Evolutionary conservation across 176 grass and related monocot species (phyloP), one percentile per base, ranked within the genome.

Genomic region (Cenchrus fungigraminus): DNA sequence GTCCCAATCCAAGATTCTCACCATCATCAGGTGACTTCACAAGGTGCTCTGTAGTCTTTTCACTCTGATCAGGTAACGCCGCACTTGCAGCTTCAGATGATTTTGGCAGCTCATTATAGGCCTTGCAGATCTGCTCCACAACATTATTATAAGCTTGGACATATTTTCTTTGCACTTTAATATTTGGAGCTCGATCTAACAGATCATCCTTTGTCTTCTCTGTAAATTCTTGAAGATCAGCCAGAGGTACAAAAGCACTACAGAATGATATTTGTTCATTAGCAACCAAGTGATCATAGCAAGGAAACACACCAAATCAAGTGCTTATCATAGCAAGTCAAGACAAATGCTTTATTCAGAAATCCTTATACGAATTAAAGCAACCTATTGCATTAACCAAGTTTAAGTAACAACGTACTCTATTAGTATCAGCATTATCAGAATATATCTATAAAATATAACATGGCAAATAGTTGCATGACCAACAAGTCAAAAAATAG

Each of bases 51-150:
- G 52, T 45, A 44, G 32, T 66, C 53, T 90, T 77, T 68, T 88
- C 87, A 67, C 75, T 91, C 82, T 55, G 70, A 55, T 82, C 77
- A 87, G 80, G 74, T 56, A 81, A 78, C 62, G 34, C 50, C 66
- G 56, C 42, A 73, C 58, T 86, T 71, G 43, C 56, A 78, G 63
- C 61, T 91, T 84, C 81, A 87, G 85, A 87, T 76, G 89, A 84
- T 76, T 91, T 87, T 47, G 63, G 89, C 76, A 92, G 71, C 59
- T 91, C 88, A 73, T 94, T 84, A 85, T 92, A 94, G 42, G 78
- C 93, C 79, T 91, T 91, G 71, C 97, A 99, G 70, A 99, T 99
- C 87, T 96, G 88, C 67, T 88, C 86, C 53, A 99, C 91, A 71
- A 93, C 97, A 60, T 83, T 84, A 79, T 77, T 85, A 88, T 94